These are phyloP conservation scores for Amauroascus verrucosus DNA, from an alignment of 2,329 filamentous ascomycete species.

Conservation along the genomic window DNA sequence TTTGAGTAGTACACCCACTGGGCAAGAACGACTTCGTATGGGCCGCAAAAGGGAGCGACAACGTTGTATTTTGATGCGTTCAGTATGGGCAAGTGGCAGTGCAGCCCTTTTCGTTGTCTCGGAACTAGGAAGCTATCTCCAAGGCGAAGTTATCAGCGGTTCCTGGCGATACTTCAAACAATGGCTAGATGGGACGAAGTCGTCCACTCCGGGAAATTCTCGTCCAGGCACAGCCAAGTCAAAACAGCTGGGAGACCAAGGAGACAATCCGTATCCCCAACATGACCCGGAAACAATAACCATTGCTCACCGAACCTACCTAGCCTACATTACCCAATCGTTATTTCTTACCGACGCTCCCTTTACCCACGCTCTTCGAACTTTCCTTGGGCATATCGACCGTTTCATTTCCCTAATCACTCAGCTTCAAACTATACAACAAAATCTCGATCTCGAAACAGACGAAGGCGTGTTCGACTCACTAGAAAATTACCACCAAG, in stretches of 20 bases:
- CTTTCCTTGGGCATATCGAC: slow-evolving; percentile 51
- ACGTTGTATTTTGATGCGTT: slow-evolving; percentile 60
- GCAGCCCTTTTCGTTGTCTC: slow-evolving; percentile 81
- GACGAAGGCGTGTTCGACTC: slow-evolving; percentile 74
- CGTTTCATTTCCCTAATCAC: slow-evolving; percentile 66
- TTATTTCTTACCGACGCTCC: slow-evolving; percentile 35
- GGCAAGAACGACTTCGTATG: slow-evolving; percentile 49
- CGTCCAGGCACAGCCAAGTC: slow-evolving; percentile 31
- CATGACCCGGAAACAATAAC: slow-evolving; percentile 81
- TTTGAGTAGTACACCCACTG: slow-evolving; percentile 50
- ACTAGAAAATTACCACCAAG: slow-evolving; percentile 58
- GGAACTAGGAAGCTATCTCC: slow-evolving; percentile 78
- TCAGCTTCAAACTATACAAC: slow-evolving; percentile 66
- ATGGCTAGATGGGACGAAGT: slow-evolving; percentile 53
- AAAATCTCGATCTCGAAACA: slow-evolving; percentile 65
- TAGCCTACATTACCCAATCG: slow-evolving; percentile 50
- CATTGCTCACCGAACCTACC: slow-evolving; percentile 66
- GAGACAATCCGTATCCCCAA: slow-evolving; percentile 16
- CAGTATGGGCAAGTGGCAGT: slow-evolving; percentile 80
- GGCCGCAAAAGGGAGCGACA: slow-evolving; percentile 55
- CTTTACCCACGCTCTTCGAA: slow-evolving; percentile 33
- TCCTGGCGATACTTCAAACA: slow-evolving; percentile 69
- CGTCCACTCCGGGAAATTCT: slow-evolving; percentile 24
- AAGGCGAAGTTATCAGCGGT: slow-evolving; percentile 74
- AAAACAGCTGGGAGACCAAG: slow-evolving; percentile 17